These are phyloP conservation scores for Aquilaria sinensis DNA, from an alignment of 345 rosid genomes.

Conservation along the genomic window DNA sequence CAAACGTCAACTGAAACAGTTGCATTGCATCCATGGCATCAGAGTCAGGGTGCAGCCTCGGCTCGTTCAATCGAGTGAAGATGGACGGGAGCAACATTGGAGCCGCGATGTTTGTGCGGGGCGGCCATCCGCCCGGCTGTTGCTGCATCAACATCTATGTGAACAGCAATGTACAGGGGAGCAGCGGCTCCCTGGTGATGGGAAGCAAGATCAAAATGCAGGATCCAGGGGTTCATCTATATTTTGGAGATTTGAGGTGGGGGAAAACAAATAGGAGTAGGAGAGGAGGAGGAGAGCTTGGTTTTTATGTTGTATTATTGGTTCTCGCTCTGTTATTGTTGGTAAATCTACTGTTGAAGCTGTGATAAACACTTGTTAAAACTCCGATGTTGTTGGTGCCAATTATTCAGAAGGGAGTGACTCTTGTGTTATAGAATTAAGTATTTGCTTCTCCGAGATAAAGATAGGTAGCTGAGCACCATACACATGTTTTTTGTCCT, in stretches of 20 bases:
- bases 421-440: too few species aligned
- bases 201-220: conserved; percentile 38
- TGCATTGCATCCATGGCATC: too few species aligned
- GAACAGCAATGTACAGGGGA: conserved; percentile 56
- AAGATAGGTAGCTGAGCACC: too few species aligned
- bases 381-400: too few species aligned
- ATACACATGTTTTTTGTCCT: too few species aligned
- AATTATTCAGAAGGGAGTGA: too few species aligned
- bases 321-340: too few species aligned
- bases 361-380: too few species aligned
- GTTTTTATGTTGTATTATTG: too few species aligned
- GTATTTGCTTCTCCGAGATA: too few species aligned
- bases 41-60: conserved; percentile 13
- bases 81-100: conserved; percentile 59
- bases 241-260: conserved; percentile 23
- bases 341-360: too few species aligned
- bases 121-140: conserved; percentile 24
- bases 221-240: conserved; percentile 41
- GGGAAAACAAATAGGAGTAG: neutral
- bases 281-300: neutral
- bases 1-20: conserved; percentile 7
- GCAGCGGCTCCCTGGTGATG: conserved; percentile 32
- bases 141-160: conserved; percentile 53
- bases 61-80: conserved; percentile 19
- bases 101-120: conserved; percentile 41